These are phyloP conservation scores for Apophysomyces ossiformis DNA, from an alignment of 371 early-diverging fungal species.

Conservation along the genomic window DNA sequence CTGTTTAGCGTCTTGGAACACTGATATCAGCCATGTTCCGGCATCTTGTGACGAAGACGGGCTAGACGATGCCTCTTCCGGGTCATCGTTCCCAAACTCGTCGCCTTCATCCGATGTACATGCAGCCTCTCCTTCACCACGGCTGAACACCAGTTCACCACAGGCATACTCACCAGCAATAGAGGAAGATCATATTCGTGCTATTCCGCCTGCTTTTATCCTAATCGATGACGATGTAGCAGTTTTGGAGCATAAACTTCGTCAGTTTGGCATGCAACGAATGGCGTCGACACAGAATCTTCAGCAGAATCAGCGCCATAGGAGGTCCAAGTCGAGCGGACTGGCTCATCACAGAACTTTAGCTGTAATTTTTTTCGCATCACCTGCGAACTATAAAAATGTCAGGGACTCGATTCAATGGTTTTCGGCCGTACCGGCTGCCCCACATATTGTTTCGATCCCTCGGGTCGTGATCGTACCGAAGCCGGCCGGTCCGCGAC, in stretches of 20 bases:
- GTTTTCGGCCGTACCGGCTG: constrained; percentile 18
- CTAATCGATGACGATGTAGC: constrained; percentile 60
- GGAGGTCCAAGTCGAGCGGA: constrained; percentile 11
- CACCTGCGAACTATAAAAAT: constrained; percentile 53
- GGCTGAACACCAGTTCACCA: constrained; percentile 15
- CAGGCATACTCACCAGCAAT: constrained; percentile 28
- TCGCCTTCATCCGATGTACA: background rate
- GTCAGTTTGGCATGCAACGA: constrained; percentile 35
- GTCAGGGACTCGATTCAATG: constrained; percentile 54
- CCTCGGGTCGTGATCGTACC: constrained; percentile 63
- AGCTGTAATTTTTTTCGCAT: constrained; percentile 61
- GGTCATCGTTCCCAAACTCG: background rate
- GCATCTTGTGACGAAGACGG: constrained; percentile 13
- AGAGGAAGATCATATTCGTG: constrained; percentile 18
- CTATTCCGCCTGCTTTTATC: constrained; percentile 51
- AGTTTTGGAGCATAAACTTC: constrained; percentile 46
- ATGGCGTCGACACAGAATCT: constrained; percentile 21
- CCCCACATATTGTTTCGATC: constrained; percentile 29
- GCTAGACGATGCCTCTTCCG: background rate
- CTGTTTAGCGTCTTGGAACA: constrained; percentile 56
- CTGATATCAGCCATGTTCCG: constrained; percentile 49
- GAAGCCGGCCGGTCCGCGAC: constrained; percentile 64
- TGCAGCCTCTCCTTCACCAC: background rate
- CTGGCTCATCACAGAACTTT: constrained; percentile 47
- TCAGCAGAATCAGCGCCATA: constrained; percentile 17